Percentiles rank a stretch among this genome's conserved stretches.
Evolutionary conservation across 345 rosid genomes (phyloP).

Genomic region (Acer negundo): DNA sequence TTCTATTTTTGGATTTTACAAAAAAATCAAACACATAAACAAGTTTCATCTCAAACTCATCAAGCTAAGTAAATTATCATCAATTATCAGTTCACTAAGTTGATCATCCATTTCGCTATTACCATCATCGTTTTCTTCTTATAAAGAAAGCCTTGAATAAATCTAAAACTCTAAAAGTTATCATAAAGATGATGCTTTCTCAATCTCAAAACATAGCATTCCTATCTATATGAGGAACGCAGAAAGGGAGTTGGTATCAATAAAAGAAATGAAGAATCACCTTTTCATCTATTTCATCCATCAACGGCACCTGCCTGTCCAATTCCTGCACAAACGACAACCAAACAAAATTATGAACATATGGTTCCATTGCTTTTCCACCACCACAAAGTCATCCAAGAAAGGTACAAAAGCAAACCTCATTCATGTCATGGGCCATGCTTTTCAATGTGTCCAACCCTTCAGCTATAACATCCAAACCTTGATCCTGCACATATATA

Average conservation of each 20-base stretch:
- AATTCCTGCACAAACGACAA: constrained; percentile 48
- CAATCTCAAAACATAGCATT: neutral
- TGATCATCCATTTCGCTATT: neutral
- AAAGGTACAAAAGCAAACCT: constrained; percentile 36
- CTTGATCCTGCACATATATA: constrained; percentile 52
- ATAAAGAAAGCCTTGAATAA: neutral
- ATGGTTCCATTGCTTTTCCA: constrained; percentile 6
- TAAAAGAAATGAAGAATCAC: constrained; percentile 26
- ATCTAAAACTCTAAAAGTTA: neutral
- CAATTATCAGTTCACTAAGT: neutral
- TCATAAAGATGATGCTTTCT: neutral
- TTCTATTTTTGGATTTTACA: neutral
- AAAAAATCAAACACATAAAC: neutral
- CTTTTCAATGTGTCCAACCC: constrained; percentile 67
- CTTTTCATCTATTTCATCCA: constrained; percentile 80
- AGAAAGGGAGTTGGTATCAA: neutral
- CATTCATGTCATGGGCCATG: constrained; percentile 72
- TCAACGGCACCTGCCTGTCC: constrained; percentile 63
- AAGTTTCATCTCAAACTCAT: neutral
- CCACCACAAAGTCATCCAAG: neutral
- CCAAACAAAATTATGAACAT: neutral
- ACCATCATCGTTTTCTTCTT: neutral
- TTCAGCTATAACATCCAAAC: constrained; percentile 66
- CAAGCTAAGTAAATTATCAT: neutral
- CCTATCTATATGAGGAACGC: neutral